Conservation (phyloP, 139 green algal species). For the Mesotaenium endlicherianum region DNA sequence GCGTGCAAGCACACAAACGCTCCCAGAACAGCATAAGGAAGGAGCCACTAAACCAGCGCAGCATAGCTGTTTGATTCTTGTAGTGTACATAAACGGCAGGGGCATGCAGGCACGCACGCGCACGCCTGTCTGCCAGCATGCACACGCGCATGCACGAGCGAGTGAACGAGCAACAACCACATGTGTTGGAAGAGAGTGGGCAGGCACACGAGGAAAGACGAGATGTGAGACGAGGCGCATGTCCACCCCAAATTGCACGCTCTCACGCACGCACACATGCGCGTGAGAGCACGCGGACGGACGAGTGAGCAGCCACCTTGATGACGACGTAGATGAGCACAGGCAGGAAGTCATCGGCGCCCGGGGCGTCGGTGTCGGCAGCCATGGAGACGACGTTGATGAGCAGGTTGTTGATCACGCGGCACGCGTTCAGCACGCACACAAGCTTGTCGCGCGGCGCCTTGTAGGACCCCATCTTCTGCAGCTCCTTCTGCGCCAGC, state of each 20-base stretch:
- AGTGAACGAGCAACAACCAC: too few relatives aligned
- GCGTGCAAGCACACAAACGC: too few relatives aligned
- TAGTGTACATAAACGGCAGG: too few relatives aligned
- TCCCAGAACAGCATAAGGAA: too few relatives aligned
- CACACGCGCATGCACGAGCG: too few relatives aligned
- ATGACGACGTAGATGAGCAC: conserved; percentile 88
- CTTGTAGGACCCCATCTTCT: conserved; percentile 82
- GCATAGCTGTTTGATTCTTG: too few relatives aligned
- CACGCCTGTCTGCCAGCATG: too few relatives aligned
- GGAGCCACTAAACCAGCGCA: too few relatives aligned
- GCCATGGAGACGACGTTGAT: conserved; percentile 55
- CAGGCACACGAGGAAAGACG: too few relatives aligned
- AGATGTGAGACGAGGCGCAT: not conserved
- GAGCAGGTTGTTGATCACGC: conserved; percentile 81
- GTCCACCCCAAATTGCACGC: not conserved
- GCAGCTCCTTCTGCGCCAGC: conserved; percentile 80
- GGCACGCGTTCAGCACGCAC: conserved; percentile 88
- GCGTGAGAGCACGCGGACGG: not conserved
- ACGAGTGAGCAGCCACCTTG: conserved; percentile 26
- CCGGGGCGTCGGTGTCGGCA: conserved; percentile 48
- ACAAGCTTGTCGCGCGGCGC: conserved; percentile 94
- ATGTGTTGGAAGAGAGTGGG: too few relatives aligned
- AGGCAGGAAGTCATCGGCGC: conserved; percentile 93
- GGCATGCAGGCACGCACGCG: too few relatives aligned
- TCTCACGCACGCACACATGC: not conserved